phyloP scores from a whole-genome alignment of 1,139 yeast species.

The Hemisphaericaspora xylofermentans region DNA sequence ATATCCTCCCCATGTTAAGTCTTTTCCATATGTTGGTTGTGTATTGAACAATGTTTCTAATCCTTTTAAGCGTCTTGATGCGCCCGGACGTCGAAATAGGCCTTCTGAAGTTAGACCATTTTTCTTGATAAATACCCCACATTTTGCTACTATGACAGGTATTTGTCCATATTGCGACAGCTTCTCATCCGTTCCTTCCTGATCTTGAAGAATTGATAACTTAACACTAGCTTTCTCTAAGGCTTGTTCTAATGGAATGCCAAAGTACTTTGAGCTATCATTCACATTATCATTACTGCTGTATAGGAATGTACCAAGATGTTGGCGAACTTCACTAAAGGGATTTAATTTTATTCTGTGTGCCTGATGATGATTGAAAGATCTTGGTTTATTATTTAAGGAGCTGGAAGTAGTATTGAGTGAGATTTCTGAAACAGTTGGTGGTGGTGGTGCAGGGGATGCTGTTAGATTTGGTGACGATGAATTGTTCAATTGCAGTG shows the following conservation, averaged over 20 bases:
- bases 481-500: not conserved
- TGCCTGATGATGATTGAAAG: conserved; percentile 50
- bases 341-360: conserved; percentile 41
- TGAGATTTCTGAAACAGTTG: conserved; percentile 17
- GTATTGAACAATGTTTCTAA: conserved; percentile 79
- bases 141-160: conserved; percentile 89
- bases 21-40: conserved; percentile 88
- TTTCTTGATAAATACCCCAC: conserved; percentile 82
- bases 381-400: conserved; percentile 49
- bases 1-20: conserved; percentile 86
- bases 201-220: conserved; percentile 53
- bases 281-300: conserved; percentile 43
- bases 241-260: conserved; percentile 75
- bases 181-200: conserved; percentile 8
- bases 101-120: conserved; percentile 83
- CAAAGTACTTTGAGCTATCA: conserved; percentile 67
- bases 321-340: conserved; percentile 45
- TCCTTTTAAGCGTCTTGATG: conserved; percentile 86
- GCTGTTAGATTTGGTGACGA: no score
- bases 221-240: conserved; percentile 73
- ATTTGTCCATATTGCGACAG: conserved; percentile 68
- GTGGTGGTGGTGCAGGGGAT: conserved; percentile 10
- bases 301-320: conserved; percentile 55
- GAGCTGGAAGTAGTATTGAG: conserved; percentile 46
- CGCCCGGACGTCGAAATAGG: conserved; percentile 90